These are phyloP conservation scores for Globisporangium carolinianum DNA, from an alignment of 352 stramenopile species.

Conservation along the genomic window DNA sequence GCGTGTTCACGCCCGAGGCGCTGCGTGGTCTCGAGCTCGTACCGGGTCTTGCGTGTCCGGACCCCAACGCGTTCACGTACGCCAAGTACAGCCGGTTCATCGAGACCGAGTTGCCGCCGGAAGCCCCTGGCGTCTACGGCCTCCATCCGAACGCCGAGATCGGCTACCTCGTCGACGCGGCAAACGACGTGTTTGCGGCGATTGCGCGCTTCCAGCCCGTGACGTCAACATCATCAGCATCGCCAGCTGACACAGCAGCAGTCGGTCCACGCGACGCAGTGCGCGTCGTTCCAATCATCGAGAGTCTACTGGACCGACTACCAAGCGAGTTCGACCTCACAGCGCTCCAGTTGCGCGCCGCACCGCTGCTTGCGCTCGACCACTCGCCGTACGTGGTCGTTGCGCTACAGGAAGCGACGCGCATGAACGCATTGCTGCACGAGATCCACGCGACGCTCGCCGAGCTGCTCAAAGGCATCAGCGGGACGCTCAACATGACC, in stretches of 20 bases:
- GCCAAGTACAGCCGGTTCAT: constrained; percentile 91
- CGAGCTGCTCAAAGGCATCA: constrained; percentile 75
- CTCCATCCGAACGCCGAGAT: constrained; percentile 80
- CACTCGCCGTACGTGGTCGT: constrained; percentile 80
- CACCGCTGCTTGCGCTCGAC: constrained; percentile 47
- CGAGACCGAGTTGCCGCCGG: constrained; percentile 48
- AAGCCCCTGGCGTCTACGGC: constrained; percentile 65
- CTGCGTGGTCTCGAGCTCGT: constrained; percentile 49
- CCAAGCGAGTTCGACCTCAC: constrained; percentile 52
- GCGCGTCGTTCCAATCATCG: constrained; percentile 38
- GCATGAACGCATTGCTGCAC: constrained; percentile 60
- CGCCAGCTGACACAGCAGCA: constrained; percentile 1
- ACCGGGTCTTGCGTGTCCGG: constrained; percentile 71
- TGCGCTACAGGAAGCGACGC: constrained; percentile 70
- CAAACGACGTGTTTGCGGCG: constrained; percentile 79
- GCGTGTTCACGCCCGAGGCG: constrained; percentile 59
- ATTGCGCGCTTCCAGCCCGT: constrained; percentile 85
- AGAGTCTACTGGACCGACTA: constrained; percentile 50
- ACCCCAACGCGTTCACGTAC: constrained; percentile 73
- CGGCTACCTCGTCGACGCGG: constrained; percentile 65
- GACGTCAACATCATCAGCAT: constrained; percentile 21
- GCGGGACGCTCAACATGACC: constrained; percentile 84
- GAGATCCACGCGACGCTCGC: constrained; percentile 58
- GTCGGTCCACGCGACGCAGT: constrained; percentile 22
- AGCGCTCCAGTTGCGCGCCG: constrained; percentile 40